Conservation (phyloP, 306 rosid genomes). For the Prosopis cineraria region DNA sequence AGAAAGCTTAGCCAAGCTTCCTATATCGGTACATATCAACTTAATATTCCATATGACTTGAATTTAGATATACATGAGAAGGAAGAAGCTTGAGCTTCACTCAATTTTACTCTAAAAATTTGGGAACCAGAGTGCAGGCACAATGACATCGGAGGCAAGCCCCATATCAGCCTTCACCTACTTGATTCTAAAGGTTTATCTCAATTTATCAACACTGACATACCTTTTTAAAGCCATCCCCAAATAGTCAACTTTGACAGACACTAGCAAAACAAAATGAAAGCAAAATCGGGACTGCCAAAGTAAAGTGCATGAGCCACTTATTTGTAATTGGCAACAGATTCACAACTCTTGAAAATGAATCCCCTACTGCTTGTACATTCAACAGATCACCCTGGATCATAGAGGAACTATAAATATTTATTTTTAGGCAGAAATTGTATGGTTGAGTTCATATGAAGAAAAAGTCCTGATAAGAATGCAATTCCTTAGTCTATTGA, state of each 20-base stretch:
- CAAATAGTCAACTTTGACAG: not conserved
- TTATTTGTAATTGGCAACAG: not conserved
- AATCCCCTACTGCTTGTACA: slow-evolving; percentile 11
- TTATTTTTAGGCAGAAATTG: not conserved
- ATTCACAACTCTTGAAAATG: slow-evolving; percentile 9
- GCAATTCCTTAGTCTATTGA: not conserved
- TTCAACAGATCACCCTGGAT: not conserved
- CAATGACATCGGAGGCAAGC: not conserved
- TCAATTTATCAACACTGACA: not conserved
- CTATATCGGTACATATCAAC: not conserved
- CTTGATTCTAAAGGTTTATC: slow-evolving; percentile 2
- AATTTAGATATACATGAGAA: not conserved
- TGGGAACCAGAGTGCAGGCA: not conserved
- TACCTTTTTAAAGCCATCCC: not conserved
- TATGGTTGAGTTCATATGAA: not conserved
- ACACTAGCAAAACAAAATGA: not conserved
- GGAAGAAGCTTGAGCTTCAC: not conserved
- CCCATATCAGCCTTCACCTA: not conserved
- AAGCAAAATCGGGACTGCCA: not conserved
- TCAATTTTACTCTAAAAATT: not conserved
- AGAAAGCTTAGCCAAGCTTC: slow-evolving; percentile 7
- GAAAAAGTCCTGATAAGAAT: not conserved
- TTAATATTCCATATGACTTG: too few relatives aligned
- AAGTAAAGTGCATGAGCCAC: not conserved
- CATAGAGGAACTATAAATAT: slow-evolving; percentile 7